Evolutionary conservation across 2,329 filamentous ascomycete genomes (phyloP), one percentile per base, ranked within the genome.

Genomic region (Dactylellina sp.): DNA sequence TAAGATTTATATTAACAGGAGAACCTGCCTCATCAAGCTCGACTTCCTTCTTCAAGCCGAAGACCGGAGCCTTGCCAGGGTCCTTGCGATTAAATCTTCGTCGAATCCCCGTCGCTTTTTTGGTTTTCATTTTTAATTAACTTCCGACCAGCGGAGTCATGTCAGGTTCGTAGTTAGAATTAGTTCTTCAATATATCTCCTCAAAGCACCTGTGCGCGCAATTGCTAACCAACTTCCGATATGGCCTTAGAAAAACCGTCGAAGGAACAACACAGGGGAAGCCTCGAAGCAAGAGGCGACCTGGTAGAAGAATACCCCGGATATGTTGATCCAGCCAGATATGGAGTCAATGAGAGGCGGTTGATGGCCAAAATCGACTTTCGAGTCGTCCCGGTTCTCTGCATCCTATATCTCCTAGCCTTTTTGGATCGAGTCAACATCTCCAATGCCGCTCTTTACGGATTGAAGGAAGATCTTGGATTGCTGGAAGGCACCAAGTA

Each of bases 401-500:
- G 87, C 79, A 83, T 93, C 72, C 84, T 93, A 80, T 92, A 91
- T 79, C 81, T 91, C 42, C 82, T 91, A 53, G 89, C 89, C 39
- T 91, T 91, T 78, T 82, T 91, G 55, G 88, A 89, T 80, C 85
- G 91, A 52, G 90, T 93, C 79, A 94, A 93, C 79, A 91, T 94
- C 78, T 89, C 88, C 80, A 93, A 93, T 81, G 91, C 91, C 25
- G 86, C 85, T 46, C 84, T 90, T 49, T 91, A 91, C 75, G 84
- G 85, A 42, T 83, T 94, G 12, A 83, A 84, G 24, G 78, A 84
- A 9, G 91, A 93, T 76, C 83, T 94, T 3, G 75, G 83, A 2
- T 85, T 93, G 25, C 76, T 77, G 0, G 82, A 84, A 22, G 83
- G 83, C 46, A 81, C 82, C 3, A 83, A 91, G 78, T 93, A 91